Evolutionary conservation across 2,329 filamentous ascomycete species (phyloP).

Genomic region (Teratosphaeriaceae sp.): DNA sequence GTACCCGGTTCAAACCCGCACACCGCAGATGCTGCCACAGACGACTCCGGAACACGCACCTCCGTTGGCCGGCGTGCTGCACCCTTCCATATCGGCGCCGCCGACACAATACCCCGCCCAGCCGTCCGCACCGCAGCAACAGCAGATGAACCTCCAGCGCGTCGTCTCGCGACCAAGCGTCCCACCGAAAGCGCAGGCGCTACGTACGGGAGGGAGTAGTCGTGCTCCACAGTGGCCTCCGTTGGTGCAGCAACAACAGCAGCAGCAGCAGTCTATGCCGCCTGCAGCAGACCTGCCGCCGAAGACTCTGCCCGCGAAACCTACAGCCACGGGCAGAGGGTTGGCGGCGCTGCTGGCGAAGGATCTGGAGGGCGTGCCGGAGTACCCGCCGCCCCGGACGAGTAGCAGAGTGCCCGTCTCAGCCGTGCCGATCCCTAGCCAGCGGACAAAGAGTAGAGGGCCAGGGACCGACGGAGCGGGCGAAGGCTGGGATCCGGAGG

Average conservation of each 20-base stretch:
- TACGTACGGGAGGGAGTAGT: slow-evolving; percentile 40
- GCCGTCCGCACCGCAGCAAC: too few species aligned
- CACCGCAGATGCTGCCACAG: background rate
- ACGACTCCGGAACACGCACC: background rate
- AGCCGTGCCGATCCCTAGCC: background rate
- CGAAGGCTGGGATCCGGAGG: slow-evolving; percentile 60
- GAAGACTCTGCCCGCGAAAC: slow-evolving; percentile 6
- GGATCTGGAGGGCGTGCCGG: slow-evolving; percentile 31
- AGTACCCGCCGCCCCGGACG: slow-evolving; percentile 18
- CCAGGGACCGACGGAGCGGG: background rate
- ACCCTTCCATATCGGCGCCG: slow-evolving; percentile 30
- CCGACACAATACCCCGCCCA: slow-evolving; percentile 16
- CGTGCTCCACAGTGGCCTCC: slow-evolving; percentile 14
- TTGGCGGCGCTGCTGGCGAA: slow-evolving; percentile 32
- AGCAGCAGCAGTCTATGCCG: background rate
- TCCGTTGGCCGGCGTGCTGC: slow-evolving; percentile 2
- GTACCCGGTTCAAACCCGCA: slow-evolving; percentile 1
- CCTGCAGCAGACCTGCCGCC: background rate
- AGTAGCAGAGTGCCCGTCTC: background rate
- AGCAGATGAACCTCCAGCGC: slow-evolving; percentile 1
- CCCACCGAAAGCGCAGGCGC: slow-evolving; percentile 55
- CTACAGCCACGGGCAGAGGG: slow-evolving; percentile 11
- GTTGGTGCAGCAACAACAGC: slow-evolving; percentile 4
- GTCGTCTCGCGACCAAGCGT: slow-evolving; percentile 43
- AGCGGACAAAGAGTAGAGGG: background rate